Conservation (phyloP, 345 rosid species). For the Salix udensis region DNA sequence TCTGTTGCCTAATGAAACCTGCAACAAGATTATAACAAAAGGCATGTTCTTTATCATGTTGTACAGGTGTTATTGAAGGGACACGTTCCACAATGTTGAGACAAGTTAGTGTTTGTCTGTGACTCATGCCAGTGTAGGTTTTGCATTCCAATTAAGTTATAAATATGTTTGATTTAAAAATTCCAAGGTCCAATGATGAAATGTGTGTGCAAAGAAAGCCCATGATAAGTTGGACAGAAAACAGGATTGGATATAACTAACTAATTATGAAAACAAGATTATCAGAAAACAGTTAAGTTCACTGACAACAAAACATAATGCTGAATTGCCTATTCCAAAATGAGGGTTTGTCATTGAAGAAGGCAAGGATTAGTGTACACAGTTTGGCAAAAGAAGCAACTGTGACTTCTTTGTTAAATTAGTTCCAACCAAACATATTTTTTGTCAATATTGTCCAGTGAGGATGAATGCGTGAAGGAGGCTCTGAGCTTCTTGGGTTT, state of each 20-base stretch:
- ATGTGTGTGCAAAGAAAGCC: neutral
- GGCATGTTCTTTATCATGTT: neutral
- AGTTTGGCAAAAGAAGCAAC: neutral
- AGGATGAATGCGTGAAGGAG: conserved; percentile 93
- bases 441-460: conserved; percentile 41
- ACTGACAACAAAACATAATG: neutral
- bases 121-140: neutral
- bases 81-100: neutral
- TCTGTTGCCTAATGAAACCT: neutral
- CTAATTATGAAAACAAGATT: neutral
- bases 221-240: neutral
- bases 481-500: conserved; percentile 94
- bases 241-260: neutral
- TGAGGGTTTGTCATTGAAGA: neutral
- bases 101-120: neutral
- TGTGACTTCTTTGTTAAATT: neutral
- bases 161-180: neutral
- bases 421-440: conserved; percentile 7
- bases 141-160: neutral
- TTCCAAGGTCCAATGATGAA: neutral
- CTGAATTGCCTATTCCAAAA: neutral
- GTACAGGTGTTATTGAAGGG: neutral
- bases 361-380: conserved; percentile 4
- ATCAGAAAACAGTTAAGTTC: neutral
- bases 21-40: neutral